phyloP scores from a whole-genome alignment of 352 stramenopile species.

The Albugo candida region DNA sequence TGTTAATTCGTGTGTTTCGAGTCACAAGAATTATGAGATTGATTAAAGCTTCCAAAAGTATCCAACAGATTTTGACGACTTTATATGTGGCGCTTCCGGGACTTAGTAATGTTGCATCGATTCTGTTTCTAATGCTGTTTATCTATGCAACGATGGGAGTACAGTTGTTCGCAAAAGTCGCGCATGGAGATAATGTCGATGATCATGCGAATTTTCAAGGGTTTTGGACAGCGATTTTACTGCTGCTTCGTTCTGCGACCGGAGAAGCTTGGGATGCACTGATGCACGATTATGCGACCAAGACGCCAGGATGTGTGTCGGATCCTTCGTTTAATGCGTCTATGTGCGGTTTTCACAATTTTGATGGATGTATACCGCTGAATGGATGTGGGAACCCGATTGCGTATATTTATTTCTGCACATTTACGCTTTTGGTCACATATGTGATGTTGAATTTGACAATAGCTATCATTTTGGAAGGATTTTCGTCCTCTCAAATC shows the following conservation, averaged over 20 bases:
- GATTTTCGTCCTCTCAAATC: conserved; percentile 68
- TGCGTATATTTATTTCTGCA: conserved; percentile 51
- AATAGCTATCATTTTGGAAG: conserved; percentile 86
- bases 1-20: conserved; percentile 80
- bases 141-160: conserved; percentile 86
- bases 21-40: conserved; percentile 73
- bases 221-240: conserved; percentile 80
- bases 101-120: conserved; percentile 79
- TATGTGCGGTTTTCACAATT: conserved; percentile 60
- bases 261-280: conserved; percentile 88
- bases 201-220: conserved; percentile 83
- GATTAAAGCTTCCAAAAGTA: conserved; percentile 70
- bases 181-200: conserved; percentile 49
- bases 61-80: conserved; percentile 80
- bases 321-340: conserved; percentile 29
- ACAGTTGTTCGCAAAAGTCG: conserved; percentile 83
- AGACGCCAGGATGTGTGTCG: conserved; percentile 26
- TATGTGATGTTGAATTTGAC: conserved; percentile 90
- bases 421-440: conserved; percentile 84
- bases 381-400: conserved; percentile 58
- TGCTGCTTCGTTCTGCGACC: conserved; percentile 79
- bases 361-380: conserved; percentile 36
- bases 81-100: conserved; percentile 78
- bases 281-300: conserved; percentile 71
- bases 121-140: conserved; percentile 86